A percentile compares a stretch with the other conserved stretches of the same genome.
phyloP scores from a whole-genome alignment of 805 yeast genomes.

The Cyberlindnera samutprakarnensis region DNA sequence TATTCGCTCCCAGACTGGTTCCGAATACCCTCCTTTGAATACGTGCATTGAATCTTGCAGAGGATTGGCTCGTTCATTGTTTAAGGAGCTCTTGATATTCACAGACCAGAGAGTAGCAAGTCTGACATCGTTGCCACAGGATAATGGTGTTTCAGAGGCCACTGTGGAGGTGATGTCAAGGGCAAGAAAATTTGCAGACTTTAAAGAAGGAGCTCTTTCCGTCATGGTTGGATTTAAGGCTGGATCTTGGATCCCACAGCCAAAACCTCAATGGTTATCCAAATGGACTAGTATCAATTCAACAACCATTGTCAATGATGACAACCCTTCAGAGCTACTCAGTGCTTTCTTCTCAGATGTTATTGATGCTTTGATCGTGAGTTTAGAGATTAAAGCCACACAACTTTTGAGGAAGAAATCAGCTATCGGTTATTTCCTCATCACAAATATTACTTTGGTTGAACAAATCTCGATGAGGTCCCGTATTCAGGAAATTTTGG shows the following conservation, averaged over 20 bases:
- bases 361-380: slow-evolving; percentile 63
- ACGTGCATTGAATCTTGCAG: slow-evolving; percentile 21
- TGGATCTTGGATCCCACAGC: slow-evolving; percentile 62
- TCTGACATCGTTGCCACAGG: slow-evolving; percentile 49
- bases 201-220: slow-evolving; percentile 40
- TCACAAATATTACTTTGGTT: slow-evolving; percentile 65
- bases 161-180: slow-evolving; percentile 68
- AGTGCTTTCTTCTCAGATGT: slow-evolving; percentile 70
- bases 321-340: slow-evolving; percentile 43
- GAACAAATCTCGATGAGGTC: slow-evolving; percentile 65
- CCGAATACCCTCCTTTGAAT: slow-evolving; percentile 13
- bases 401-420: slow-evolving; percentile 25
- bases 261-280: slow-evolving; percentile 46
- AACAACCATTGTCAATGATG: slow-evolving; percentile 28
- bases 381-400: slow-evolving; percentile 54
- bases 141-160: slow-evolving; percentile 62
- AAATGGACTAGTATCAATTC: slow-evolving; percentile 43
- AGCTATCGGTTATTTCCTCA: slow-evolving; percentile 58
- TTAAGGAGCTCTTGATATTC: slow-evolving; percentile 47
- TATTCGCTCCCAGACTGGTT: slow-evolving; percentile 21
- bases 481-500: slow-evolving; percentile 46
- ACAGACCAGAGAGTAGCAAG: slow-evolving; percentile 44
- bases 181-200: slow-evolving; percentile 57
- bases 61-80: slow-evolving; percentile 32
- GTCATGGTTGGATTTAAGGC: slow-evolving; percentile 45